Conservation (phyloP, 176 grass and related monocot species). For the Zoysia japonica region DNA sequence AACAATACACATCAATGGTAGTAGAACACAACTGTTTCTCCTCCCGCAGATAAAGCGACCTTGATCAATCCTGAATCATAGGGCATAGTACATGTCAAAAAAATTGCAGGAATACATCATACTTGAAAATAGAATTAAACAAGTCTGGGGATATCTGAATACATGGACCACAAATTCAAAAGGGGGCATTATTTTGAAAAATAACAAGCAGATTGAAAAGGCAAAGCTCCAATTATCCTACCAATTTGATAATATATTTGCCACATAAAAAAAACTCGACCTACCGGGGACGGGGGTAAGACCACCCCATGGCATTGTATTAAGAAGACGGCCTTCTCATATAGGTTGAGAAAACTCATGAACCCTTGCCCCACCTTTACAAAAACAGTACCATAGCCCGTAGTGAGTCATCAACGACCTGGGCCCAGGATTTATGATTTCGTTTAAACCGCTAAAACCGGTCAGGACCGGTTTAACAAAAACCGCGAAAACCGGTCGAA, state of each 20-base stretch:
- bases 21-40: constrained; percentile 2
- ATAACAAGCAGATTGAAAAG: constrained; percentile 1
- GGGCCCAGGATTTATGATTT: no score
- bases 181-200: background rate
- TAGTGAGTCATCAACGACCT: no score
- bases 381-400: no score
- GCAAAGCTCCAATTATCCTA: background rate
- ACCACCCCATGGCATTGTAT: no score
- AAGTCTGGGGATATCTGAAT: background rate
- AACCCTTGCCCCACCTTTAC: no score
- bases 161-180: background rate
- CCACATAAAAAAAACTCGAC: no score
- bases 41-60: background rate
- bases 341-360: no score
- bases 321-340: no score
- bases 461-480: no score
- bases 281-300: no score
- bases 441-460: no score
- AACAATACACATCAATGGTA: constrained; percentile 7
- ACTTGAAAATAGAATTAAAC: background rate
- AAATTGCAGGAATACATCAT: background rate
- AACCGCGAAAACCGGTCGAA: no score
- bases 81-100: background rate
- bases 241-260: constrained; percentile 1
- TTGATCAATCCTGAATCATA: constrained; percentile 45